Conservation (phyloP, 768 basidiomycete species). For the Mycena vulgaris region DNA sequence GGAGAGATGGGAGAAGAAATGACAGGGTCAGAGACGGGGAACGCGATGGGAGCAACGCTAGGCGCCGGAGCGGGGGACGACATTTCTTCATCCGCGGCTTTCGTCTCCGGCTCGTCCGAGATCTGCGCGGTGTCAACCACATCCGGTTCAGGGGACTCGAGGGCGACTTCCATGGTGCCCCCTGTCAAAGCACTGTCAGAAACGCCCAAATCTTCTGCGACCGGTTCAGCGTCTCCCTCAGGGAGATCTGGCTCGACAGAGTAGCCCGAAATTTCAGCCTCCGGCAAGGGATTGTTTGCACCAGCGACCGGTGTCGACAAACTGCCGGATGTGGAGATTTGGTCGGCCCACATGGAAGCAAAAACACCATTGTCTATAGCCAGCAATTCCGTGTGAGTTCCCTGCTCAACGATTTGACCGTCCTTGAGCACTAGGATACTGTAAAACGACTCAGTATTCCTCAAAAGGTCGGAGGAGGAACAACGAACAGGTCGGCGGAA, state of each 20-base stretch:
- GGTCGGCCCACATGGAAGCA: slow-evolving; percentile 92
- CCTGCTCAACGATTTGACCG: slow-evolving; percentile 89
- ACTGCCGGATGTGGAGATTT: slow-evolving; percentile 77
- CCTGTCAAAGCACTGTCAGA: slow-evolving; percentile 15
- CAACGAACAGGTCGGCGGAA: slow-evolving; percentile 71
- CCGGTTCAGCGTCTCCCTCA: slow-evolving; percentile 36
- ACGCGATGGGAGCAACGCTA: neutral
- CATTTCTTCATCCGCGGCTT: neutral
- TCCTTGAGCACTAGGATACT: slow-evolving; percentile 94
- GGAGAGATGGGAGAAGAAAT: slow-evolving; percentile 15
- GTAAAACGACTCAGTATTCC: slow-evolving; percentile 34
- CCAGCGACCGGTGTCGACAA: slow-evolving; percentile 53
- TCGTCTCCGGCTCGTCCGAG: slow-evolving; percentile 6
- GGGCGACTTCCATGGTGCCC: slow-evolving; percentile 11
- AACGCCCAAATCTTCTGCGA: slow-evolving; percentile 1
- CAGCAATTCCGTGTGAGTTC: slow-evolving; percentile 84
- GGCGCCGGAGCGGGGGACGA: slow-evolving; percentile 26
- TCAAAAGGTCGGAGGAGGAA: neutral
- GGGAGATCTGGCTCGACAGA: slow-evolving; percentile 50
- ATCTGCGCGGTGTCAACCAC: neutral
- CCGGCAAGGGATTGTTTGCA: slow-evolving; percentile 46
- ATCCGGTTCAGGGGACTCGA: slow-evolving; percentile 9
- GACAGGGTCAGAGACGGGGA: slow-evolving; percentile 30
- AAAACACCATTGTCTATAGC: slow-evolving; percentile 80
- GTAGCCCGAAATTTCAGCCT: slow-evolving; percentile 60